A percentile compares a stretch with the other conserved stretches of the same genome.
Evolutionary conservation across 345 rosid species (phyloP).

Genomic region (Crucihimalaya himalaica): DNA sequence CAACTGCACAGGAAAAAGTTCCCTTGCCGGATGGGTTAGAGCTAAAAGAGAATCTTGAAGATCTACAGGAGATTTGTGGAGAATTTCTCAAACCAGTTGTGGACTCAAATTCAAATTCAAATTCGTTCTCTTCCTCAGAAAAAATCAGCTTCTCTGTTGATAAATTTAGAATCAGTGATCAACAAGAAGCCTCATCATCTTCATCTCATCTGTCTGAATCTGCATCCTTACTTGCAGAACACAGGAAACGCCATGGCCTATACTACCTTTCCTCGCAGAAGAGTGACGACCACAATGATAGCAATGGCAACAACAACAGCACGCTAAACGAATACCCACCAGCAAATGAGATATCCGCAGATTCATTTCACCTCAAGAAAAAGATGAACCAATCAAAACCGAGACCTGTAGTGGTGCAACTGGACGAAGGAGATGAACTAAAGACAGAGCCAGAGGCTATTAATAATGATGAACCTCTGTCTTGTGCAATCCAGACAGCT

Average conservation of each 20-base stretch:
- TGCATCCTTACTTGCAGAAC: conserved; percentile 77
- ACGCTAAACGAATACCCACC: conserved; percentile 68
- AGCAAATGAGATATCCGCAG: conserved; percentile 70
- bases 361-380: conserved; percentile 56
- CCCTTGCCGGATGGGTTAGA: conserved; percentile 62
- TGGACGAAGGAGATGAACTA: conserved; percentile 60
- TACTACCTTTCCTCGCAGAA: conserved; percentile 77
- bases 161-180: conserved; percentile 51
- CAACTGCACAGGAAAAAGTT: conserved; percentile 68
- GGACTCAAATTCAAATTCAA: conserved; percentile 48
- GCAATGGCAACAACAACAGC: conserved; percentile 19
- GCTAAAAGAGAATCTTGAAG: conserved; percentile 72
- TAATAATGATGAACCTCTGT: conserved; percentile 51
- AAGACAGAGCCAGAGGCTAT: conserved; percentile 39
- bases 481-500: conserved; percentile 68
- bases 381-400: conserved; percentile 62
- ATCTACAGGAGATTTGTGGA: conserved; percentile 62
- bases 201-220: conserved; percentile 49
- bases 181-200: conserved; percentile 50
- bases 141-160: conserved; percentile 45
- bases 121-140: conserved; percentile 51
- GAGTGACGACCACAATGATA: conserved; percentile 36
- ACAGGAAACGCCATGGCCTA: conserved; percentile 81
- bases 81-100: conserved; percentile 46
- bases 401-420: conserved; percentile 92